Conservation (phyloP, 2,329 filamentous ascomycete genomes). For the Beauveria rudraprayagi region DNA sequence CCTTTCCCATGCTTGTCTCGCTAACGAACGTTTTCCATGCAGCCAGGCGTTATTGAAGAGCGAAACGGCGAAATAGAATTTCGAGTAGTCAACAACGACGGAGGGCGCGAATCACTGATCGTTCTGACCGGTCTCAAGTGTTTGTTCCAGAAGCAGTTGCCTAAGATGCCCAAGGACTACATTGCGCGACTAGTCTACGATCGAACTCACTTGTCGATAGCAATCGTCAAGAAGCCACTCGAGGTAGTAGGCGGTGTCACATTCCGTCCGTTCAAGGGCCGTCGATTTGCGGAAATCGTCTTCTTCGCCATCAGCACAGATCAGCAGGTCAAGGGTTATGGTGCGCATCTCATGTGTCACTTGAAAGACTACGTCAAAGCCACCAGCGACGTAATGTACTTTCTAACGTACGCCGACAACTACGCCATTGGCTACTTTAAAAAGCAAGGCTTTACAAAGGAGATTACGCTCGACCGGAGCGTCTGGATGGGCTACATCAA, state of each 20-base stretch:
- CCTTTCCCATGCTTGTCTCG: background rate
- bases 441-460: constrained; percentile 98
- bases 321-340: constrained; percentile 97
- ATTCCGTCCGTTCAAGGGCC: constrained; percentile 85
- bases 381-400: constrained; percentile 95
- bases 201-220: constrained; percentile 89
- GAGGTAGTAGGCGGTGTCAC: constrained; percentile 97
- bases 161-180: constrained; percentile 99
- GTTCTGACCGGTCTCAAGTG: constrained; percentile 94
- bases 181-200: constrained; percentile 97
- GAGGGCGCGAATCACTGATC: constrained; percentile 77
- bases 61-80: constrained; percentile 93
- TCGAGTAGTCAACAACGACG: constrained; percentile 95
- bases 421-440: constrained; percentile 99
- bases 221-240: constrained; percentile 92
- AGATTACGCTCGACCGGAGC: constrained; percentile 82
- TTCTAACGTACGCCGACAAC: constrained; percentile 96
- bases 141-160: constrained; percentile 96
- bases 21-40: constrained; percentile 10
- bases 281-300: constrained; percentile 94
- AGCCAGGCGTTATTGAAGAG: constrained; percentile 89
- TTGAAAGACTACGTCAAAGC: constrained; percentile 98
- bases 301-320: constrained; percentile 97
- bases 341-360: constrained; percentile 95
- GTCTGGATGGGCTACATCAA: constrained; percentile 99